These are phyloP conservation scores for Leccinum solheimii DNA, from an alignment of 1,284 basidiomycete species.

Conservation along the genomic window DNA sequence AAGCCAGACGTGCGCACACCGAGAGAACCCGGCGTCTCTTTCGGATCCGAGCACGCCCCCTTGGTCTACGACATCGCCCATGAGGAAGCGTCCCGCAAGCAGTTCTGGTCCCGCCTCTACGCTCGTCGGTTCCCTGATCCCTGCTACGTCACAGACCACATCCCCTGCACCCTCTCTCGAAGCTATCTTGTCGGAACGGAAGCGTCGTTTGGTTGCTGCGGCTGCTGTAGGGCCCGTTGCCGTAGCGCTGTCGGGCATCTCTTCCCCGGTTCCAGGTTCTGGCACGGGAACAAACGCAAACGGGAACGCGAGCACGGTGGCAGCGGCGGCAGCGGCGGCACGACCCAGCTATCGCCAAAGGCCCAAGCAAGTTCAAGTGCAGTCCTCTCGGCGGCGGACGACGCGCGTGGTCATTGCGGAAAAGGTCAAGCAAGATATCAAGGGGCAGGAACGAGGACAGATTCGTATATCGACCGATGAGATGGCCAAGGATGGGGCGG, in stretches of 20 bases:
- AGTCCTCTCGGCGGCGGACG: conserved; percentile 29
- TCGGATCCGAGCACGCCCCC: not conserved
- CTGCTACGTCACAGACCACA: conserved; percentile 29
- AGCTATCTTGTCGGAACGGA: conserved; percentile 60
- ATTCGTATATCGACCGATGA: conserved; percentile 25
- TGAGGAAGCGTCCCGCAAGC: conserved; percentile 23
- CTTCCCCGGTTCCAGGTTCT: conserved; percentile 1
- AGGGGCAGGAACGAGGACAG: conserved; percentile 19
- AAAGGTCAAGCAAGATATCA: conserved; percentile 37
- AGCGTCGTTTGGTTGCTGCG: conserved; percentile 40
- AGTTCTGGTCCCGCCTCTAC: conserved; percentile 9
- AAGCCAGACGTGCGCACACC: not conserved
- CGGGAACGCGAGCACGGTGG: conserved; percentile 14
- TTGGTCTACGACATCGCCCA: not conserved
- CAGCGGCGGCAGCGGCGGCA: not conserved
- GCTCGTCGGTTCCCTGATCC: conserved; percentile 13
- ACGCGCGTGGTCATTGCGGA: conserved; percentile 38
- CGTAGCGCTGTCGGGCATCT: conserved; percentile 1
- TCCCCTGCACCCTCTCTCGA: conserved; percentile 59
- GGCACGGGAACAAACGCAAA: not conserved
- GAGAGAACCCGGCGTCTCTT: not conserved
- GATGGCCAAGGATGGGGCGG: conserved; percentile 19
- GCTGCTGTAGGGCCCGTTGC: conserved; percentile 3
- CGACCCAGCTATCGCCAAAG: conserved; percentile 34
- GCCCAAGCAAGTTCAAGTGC: conserved; percentile 67